Conservation (phyloP, 495 filamentous ascomycete genomes). For the Cercophora samala region DNA sequence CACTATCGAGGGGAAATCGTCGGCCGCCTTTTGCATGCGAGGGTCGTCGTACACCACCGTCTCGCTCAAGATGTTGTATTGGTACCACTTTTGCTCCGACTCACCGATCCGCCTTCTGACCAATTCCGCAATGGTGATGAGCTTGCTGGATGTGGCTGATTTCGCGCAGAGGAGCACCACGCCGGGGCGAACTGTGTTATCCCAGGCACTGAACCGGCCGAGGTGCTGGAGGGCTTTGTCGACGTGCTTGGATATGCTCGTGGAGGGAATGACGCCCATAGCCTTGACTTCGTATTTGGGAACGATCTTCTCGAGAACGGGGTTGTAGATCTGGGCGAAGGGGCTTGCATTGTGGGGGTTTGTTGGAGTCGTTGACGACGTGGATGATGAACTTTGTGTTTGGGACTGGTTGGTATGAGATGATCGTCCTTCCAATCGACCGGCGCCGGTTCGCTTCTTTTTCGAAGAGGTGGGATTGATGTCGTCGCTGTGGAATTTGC, state of each 20-base stretch:
- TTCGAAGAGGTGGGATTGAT: conserved; percentile 15
- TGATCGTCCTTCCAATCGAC: background rate
- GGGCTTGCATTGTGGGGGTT: conserved; percentile 14
- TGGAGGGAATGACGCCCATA: conserved; percentile 52
- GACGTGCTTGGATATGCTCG: conserved; percentile 55
- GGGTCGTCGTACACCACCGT: conserved; percentile 29
- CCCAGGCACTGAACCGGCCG: conserved; percentile 33
- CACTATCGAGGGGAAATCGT: conserved; percentile 28
- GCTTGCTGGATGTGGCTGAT: conserved; percentile 51
- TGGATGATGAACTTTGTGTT: background rate
- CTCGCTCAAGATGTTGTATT: conserved; percentile 55
- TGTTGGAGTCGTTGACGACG: background rate
- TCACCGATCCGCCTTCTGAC: conserved; percentile 57
- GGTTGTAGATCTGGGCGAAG: conserved; percentile 26
- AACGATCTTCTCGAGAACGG: conserved; percentile 28
- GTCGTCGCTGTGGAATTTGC: conserved; percentile 24
- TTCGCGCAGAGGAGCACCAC: conserved; percentile 52
- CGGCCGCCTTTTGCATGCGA: conserved; percentile 19
- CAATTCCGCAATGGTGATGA: conserved; percentile 63
- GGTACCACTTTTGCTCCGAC: conserved; percentile 53
- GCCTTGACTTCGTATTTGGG: conserved; percentile 40
- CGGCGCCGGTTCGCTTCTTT: conserved; percentile 20
- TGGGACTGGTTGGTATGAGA: background rate
- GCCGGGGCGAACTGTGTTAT: conserved; percentile 28
- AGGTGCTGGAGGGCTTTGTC: conserved; percentile 42